Evolutionary conservation across 2,329 filamentous ascomycete species (phyloP).

Genomic region (Graphilbum fragrans): DNA sequence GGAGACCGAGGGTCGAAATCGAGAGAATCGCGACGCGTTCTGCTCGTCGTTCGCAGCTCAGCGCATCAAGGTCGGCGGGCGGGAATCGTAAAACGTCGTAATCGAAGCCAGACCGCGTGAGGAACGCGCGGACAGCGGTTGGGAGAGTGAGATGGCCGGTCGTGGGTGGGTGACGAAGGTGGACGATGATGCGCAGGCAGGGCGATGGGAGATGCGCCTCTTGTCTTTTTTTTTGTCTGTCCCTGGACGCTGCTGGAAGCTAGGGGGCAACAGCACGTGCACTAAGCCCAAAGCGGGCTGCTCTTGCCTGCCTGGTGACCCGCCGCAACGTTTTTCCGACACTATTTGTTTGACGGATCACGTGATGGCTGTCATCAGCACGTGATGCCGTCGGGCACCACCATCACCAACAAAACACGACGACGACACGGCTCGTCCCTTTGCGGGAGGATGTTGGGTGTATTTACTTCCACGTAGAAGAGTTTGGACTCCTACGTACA

Average conservation of each 20-base stretch:
- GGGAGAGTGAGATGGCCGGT: background rate
- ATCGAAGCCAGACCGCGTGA: no score
- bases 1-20: no score
- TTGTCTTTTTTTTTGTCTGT: background rate
- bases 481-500: no score
- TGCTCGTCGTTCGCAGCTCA: constrained; percentile 4
- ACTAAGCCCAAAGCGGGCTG: background rate
- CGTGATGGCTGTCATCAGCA: no score
- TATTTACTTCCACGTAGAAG: no score
- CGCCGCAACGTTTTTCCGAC: background rate
- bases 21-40: constrained; percentile 6
- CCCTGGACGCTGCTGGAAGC: background rate
- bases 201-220: background rate
- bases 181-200: background rate
- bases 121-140: no score
- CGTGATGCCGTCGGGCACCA: no score
- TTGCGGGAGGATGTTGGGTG: no score
- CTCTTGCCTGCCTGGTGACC: no score
- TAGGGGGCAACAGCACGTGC: background rate
- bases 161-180: background rate
- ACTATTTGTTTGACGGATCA: no score
- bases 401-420: no score
- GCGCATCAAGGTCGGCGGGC: constrained; percentile 7
- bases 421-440: no score
- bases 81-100: background rate